Base-by-base conservation (phyloP, 768 basidiomycete species). In the Suillus occidentalis region DNA sequence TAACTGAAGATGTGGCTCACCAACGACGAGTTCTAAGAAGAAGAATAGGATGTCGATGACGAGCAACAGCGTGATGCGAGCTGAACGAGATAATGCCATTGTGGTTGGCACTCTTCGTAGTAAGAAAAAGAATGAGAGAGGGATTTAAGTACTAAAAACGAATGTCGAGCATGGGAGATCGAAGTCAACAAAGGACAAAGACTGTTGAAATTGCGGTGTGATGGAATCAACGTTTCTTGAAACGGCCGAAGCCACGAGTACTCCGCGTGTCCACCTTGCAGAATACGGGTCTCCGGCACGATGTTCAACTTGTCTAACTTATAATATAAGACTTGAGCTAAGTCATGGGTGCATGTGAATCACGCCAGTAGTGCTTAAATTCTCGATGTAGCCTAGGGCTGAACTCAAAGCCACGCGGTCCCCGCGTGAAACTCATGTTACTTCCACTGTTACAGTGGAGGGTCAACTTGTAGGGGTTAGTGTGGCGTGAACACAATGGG, bases 21-120 rank as follows among this genome's bases (percentile, higher is more conserved):
- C 94, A 63, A 86, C 87, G 64, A 90, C 85, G 71, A 96, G 83
- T 76, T 96, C 95, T 59, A 95, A 81, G 71, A 94, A 84, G 75
- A 97, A 95, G 82, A 94, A 98, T 58, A 89, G 5, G 20, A 92
- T 72, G 78, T 99, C 97, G 63, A 99, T 94, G 69, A 84, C 81
- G 45, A 97, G 84, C 53, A 98, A 82, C 63, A 94, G 79, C 4
- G 83, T 85, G 68, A 95, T 94, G 68, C 88, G 83, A 6, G 89
- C 79, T 18, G 90, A 87, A 66, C 93, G 90, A 70, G 90, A 91
- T 71, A 80, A 70, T 31, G 67, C 72, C 78, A 81, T 77, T 12
- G 25, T 4, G 18, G 25, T 16, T 18, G 40, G 25, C 16, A 37
- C 39, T 20, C 53, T 34, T 9, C 8, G 50, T 28, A 52, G 9